Evolutionary conservation across 2,329 filamentous ascomycete genomes (phyloP).

Genomic region (Cercospora brassicicola): DNA sequence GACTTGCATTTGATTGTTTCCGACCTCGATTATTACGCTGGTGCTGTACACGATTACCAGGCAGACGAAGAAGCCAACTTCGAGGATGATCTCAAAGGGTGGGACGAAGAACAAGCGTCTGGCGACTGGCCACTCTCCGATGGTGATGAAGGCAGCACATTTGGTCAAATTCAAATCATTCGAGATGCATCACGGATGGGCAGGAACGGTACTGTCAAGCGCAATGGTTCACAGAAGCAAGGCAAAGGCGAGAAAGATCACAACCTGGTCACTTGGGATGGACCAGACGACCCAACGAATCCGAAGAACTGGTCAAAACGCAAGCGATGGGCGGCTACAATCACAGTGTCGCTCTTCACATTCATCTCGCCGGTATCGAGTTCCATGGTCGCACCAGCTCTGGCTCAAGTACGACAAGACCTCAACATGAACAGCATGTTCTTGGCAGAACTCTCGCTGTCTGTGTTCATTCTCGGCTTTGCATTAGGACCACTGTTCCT

Average conservation of each 20-base stretch:
- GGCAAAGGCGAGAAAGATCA: conserved; percentile 37
- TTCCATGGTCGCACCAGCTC: conserved; percentile 44
- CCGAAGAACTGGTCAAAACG: conserved; percentile 50
- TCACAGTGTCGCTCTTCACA: conserved; percentile 46
- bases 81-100: conserved; percentile 34
- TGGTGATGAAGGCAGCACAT: conserved; percentile 31
- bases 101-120: conserved; percentile 31
- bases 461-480: conserved; percentile 43
- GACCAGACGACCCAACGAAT: conserved; percentile 48
- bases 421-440: conserved; percentile 27
- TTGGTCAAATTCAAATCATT: conserved; percentile 37
- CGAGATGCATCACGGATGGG: conserved; percentile 31
- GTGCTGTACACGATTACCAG: conserved; percentile 41
- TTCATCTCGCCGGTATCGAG: conserved; percentile 44
- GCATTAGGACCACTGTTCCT: conserved; percentile 42
- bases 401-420: conserved; percentile 34
- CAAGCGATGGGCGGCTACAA: conserved; percentile 48
- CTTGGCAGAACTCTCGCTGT: conserved; percentile 36
- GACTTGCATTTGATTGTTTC: conserved; percentile 40
- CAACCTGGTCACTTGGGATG: conserved; percentile 49
- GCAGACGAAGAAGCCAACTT: conserved; percentile 35
- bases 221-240: conserved; percentile 32
- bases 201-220: conserved; percentile 33
- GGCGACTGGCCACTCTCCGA: conserved; percentile 28
- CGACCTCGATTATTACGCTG: conserved; percentile 41